A percentile compares a stretch with the other conserved stretches of the same genome.
Conservation (phyloP, 805 yeast genomes). For the Grigorovia humatica region DNA sequence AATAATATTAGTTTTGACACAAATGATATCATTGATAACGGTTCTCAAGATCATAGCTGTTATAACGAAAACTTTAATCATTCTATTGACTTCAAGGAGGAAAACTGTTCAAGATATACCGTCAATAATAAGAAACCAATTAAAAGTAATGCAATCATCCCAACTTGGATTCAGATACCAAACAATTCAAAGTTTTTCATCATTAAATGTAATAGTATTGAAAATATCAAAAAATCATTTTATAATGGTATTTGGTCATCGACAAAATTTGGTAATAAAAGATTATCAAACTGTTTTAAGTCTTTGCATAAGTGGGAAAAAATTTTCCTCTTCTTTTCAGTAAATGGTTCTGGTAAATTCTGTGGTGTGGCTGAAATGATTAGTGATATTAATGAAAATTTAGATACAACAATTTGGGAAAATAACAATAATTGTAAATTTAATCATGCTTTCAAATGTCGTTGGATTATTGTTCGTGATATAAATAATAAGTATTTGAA, state of each 20-base stretch:
- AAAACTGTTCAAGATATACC: neutral
- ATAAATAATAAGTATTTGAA: conserved; percentile 40
- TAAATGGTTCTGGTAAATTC: conserved; percentile 46
- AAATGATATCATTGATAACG: too few relatives aligned
- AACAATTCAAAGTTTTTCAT: conserved; percentile 35
- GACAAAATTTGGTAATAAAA: conserved; percentile 44
- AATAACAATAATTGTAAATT: conserved; percentile 32
- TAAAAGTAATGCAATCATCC: conserved; percentile 13
- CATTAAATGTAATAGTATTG: conserved; percentile 42
- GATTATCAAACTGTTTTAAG: conserved; percentile 37
- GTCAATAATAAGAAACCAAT: neutral
- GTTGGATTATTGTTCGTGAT: conserved; percentile 44
- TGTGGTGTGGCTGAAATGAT: conserved; percentile 52
- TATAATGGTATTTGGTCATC: conserved; percentile 48
- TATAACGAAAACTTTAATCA: neutral
- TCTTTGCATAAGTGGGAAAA: conserved; percentile 16
- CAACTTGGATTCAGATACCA: conserved; percentile 24
- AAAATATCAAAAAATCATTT: conserved; percentile 42
- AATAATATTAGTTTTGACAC: too few relatives aligned
- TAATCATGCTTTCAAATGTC: conserved; percentile 43
- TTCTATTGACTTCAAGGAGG: neutral
- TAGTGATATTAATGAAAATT: conserved; percentile 20
- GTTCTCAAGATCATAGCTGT: too few relatives aligned
- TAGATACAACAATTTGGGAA: conserved; percentile 36
- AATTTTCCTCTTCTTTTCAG: conserved; percentile 45